Evolutionary conservation across 1,284 basidiomycete genomes (phyloP).

Genomic region (Trametes versicolor): DNA sequence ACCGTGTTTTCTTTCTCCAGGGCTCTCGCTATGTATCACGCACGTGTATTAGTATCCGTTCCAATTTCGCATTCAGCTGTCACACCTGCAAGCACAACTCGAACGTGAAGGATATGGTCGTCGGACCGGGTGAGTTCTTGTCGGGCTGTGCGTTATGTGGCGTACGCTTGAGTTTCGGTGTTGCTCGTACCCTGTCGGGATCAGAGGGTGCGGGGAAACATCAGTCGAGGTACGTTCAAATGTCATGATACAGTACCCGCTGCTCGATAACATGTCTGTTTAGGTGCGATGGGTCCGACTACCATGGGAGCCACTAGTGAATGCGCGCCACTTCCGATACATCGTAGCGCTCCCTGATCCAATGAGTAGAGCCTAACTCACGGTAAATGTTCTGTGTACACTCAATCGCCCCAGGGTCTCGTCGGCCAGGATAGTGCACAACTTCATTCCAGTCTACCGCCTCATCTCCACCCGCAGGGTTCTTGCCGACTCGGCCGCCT

Average conservation of each 20-base stretch:
- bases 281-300: not conserved
- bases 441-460: not conserved
- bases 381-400: too few species aligned
- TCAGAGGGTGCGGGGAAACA: not conserved
- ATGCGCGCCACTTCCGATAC: not conserved
- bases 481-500: not conserved
- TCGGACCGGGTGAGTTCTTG: too few species aligned
- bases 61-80: slow-evolving; percentile 1
- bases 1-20: slow-evolving; percentile 6
- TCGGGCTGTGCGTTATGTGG: too few species aligned
- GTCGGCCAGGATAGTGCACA: not conserved
- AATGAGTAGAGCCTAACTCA: not conserved
- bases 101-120: not conserved
- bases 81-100: not conserved
- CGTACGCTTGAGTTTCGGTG: too few species aligned
- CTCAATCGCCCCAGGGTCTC: not conserved
- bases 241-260: not conserved
- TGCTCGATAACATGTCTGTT: not conserved
- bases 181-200: too few species aligned
- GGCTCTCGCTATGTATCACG: slow-evolving; percentile 15
- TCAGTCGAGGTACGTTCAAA: not conserved
- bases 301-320: not conserved
- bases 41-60: slow-evolving; percentile 14
- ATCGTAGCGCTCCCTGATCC: not conserved
- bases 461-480: not conserved